Evolutionary conservation across 495 filamentous ascomycete species (phyloP), one percentile per base, ranked within the genome.

Genomic region (Hyaloscypha variabilis): DNA sequence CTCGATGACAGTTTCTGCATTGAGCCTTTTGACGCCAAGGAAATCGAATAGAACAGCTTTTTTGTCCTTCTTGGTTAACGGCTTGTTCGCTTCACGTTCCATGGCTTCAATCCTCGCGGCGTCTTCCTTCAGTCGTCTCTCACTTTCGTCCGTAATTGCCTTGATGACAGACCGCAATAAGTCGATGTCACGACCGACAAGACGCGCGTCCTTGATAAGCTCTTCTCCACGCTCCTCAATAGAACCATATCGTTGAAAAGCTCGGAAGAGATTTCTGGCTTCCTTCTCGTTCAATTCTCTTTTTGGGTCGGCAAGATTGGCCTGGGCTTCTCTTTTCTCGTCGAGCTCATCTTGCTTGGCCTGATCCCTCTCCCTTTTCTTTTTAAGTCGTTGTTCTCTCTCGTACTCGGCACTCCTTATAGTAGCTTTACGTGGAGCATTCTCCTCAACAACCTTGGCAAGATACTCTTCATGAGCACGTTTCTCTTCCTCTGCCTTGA

Each of bases 11-110:
- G 94, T 98, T 75, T 94, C 92, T 1, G 95, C 96, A 74, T 99
- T 99, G 68, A 97, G 83, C 56, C 94, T 91, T 72, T 95, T 94
- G 25, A 97, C 91, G 39, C 92, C 93, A 34, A 90, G 88, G 73
- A 91, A 95, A 69, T 97, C 92, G 67, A 99, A 97, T 50, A 98
- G 79, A 21, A 97, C 92, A 1, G 96, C 94, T 71, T 98, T 98
- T 75, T 91, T 92, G 72, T 98, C 94, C 73, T 98, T 99, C 79
- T 97, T 97, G 0, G 94, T 96, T 4, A 90, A 68, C 8, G 87
- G 83, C 71, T 92, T 91, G 71, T 90, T 89, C 0, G 85, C 80
- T 60, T 87, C 83, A 55, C 85, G 85, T 76, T 92, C 88, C 55
- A 88, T 73, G 3, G 81, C 82, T 29, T 86, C 83, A 23, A 90